A percentile compares a stretch with the other conserved stretches of the same genome.
phyloP scores from a whole-genome alignment of 2,329 filamentous ascomycete species.

The Setomelanomma holmii region DNA sequence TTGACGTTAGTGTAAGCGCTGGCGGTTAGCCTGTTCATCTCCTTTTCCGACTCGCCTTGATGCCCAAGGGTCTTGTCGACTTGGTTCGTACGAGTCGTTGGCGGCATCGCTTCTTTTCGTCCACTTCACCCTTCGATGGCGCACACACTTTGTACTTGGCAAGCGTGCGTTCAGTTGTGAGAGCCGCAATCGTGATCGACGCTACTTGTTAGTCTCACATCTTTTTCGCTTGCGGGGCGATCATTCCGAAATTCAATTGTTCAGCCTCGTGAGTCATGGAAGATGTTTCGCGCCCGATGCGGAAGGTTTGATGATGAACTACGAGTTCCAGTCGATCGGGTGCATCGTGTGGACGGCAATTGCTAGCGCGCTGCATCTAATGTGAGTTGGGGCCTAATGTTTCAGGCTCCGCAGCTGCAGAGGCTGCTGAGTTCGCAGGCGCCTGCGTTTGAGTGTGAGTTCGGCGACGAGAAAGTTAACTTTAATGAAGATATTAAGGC shows the following conservation, averaged over 20 bases:
- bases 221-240: background rate
- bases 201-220: conserved; percentile 6
- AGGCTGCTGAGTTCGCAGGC: background rate
- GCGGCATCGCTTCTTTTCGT: background rate
- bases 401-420: background rate
- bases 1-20: conserved; percentile 5
- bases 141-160: background rate
- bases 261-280: conserved; percentile 1
- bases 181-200: conserved; percentile 8
- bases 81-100: background rate
- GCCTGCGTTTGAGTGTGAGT: background rate
- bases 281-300: background rate
- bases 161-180: background rate
- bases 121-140: too few species aligned
- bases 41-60: background rate
- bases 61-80: background rate
- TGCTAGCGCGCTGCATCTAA: background rate
- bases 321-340: conserved; percentile 1
- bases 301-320: conserved; percentile 5
- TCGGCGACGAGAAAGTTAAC: background rate
- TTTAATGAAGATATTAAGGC: background rate
- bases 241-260: conserved; percentile 1
- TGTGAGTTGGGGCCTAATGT: background rate
- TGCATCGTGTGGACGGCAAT: background rate
- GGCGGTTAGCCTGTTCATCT: background rate